Evolutionary conservation across 768 basidiomycete species (phyloP), one percentile per base, ranked within the genome.

Genomic region (Termitomyces titanicus): DNA sequence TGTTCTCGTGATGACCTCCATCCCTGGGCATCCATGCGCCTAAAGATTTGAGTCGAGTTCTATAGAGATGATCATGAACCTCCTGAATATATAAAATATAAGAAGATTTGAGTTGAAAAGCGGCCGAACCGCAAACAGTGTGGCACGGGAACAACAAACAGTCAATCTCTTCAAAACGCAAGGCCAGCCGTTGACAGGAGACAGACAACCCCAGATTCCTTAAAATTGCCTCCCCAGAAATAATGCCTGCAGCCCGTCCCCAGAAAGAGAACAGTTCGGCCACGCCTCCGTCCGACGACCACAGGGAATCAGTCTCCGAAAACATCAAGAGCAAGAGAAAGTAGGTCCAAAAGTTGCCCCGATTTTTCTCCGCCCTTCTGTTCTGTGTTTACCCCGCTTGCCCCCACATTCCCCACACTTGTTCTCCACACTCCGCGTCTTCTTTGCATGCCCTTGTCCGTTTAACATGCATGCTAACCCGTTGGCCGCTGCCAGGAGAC

Each of bases 321-420:
- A 85, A 80, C 72, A 82, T 78, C 76, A 88, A 84, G 75, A 79
- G 77, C 74, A 89, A 88, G 78, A 80, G 86, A 83, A 89, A 89
- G 87, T 89, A 74, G 72, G 87, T 82, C 20, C 40, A 56, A 54
- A 56, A 64, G 67, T 74, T 77, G 70, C 42, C 66, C 77, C 79
- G 83, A 82, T 53, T 61, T 80, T 85, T 82, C 75, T 74, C 83
- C 84, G 81, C 65, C n/a, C 63, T 66, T 69, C 54, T 68, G 68
- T 70, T 70, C 68, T 63, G 48, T 37, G 34, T 51, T 55, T 57
- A 56, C 66, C 66, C 70, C 68, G 68, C 71, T 70, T 70, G 69
- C 62, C 70, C 70, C 70, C 72, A 65, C 76, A 71, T 72, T 70
- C 70, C 72, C 70, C 73, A 70, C 74, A 70, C 61, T 64, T 59